Base-by-base conservation (phyloP, 306 rosid genomes). In the Vicia faba region DNA sequence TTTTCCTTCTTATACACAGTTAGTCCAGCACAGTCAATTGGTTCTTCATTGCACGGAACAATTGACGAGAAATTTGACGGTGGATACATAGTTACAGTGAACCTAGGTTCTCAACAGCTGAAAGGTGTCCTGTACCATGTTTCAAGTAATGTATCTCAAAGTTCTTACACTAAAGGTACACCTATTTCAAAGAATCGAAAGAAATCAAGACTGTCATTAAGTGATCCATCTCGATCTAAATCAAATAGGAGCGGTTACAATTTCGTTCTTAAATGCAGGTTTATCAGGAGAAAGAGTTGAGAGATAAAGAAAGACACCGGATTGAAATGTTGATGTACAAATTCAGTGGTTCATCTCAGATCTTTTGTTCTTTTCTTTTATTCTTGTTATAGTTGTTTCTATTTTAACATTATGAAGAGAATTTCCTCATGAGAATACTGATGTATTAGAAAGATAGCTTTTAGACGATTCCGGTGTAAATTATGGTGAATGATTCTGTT, bases 201-300 rank as follows among this genome's bases (percentile, higher is more conserved):
- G 84, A 82, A 76, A 72, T 82, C 89, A 4, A 83, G 73, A 69
- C 48, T 81, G 78, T 79, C 79, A 38, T 68, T 67, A 26, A 79
- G 82, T 4, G 97, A 88, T 77, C 96, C 93, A 2, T 83, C 69
- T 62, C 77, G 79, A 35, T 93, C 89, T 4, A 88, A 91, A 79
- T 86, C 95, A 60, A 91, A 88, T 77, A 76, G 84, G 84, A 88
- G 89, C 39, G 95, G 88, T 15, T 86, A 88, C 85, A 86, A 86
- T 74, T 86, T 91, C 79, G 86, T 86, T 78, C 88, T 83, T 26
- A 33, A 33, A 33, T 75, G 77, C 84, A 91, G 97, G 81, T 88
- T 72, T 91, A 88, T 61, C 86, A 84, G 82, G 95, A 86, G 57
- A 82, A 88, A 70, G 92, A 85, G 60, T n/a, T 76, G 71, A 76